Percentiles rank a stretch among this genome's conserved stretches.
These are phyloP conservation scores for Acanthamoeba sp. DNA, from an alignment of 208 protist species.

Conservation along the genomic window DNA sequence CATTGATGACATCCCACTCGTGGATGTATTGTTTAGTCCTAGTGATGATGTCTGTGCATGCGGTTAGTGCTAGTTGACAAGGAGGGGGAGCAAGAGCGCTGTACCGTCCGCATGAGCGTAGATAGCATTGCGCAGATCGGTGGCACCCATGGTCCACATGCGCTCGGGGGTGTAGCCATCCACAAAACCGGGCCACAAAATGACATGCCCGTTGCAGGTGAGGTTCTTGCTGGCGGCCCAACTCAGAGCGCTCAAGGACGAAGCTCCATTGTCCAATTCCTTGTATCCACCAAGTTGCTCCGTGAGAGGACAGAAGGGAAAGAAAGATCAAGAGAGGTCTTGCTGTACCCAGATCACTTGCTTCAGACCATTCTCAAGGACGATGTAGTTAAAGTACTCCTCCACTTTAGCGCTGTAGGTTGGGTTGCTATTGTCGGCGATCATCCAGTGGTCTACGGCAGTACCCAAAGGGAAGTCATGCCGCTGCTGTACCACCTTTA, in stretches of 20 bases:
- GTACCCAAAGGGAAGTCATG: conserved; percentile 5
- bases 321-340: too few relatives aligned
- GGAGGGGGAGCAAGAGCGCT: background rate
- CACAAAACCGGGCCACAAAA: background rate
- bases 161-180: background rate
- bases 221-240: background rate
- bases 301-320: background rate
- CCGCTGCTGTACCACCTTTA: background rate
- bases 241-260: background rate
- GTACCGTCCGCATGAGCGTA: background rate
- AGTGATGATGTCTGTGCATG: background rate
- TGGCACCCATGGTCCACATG: background rate
- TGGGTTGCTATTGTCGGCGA: background rate
- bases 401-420: background rate
- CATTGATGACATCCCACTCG: conserved; percentile 48
- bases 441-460: background rate
- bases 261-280: background rate
- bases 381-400: conserved; percentile 43
- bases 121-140: background rate
- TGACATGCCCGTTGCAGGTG: background rate
- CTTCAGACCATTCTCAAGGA: conserved; percentile 14
- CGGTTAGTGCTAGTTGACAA: background rate
- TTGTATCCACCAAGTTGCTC: background rate
- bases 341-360: background rate
- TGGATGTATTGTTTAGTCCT: background rate